These are phyloP conservation scores for Fomitopsis schrenkii DNA, from an alignment of 1,284 basidiomycete species.

Conservation along the genomic window DNA sequence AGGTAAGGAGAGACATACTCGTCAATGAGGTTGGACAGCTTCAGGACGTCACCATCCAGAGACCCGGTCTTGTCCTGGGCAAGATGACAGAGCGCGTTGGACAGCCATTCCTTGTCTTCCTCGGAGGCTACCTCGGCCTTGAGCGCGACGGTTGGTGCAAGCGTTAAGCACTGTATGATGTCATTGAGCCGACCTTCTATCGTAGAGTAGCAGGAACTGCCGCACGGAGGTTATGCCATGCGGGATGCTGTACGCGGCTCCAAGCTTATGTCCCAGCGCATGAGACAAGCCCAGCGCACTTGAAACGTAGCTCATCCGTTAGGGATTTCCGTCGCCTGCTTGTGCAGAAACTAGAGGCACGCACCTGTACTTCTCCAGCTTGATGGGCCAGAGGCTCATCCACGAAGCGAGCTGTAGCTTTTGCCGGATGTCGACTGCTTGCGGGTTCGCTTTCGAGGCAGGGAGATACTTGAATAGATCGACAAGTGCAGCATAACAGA, in stretches of 20 bases:
- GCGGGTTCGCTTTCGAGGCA: constrained; percentile 54
- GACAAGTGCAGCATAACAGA: constrained; percentile 61
- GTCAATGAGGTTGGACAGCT: constrained; percentile 50
- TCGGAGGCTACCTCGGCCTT: constrained; percentile 51
- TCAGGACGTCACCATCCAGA: constrained; percentile 51
- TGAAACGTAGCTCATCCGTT: background rate
- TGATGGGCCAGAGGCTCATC: constrained; percentile 75
- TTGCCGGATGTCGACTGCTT: constrained; percentile 57
- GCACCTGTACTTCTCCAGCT: constrained; percentile 51
- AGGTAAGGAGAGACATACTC: constrained; percentile 34
- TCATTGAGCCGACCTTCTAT: background rate
- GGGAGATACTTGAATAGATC: constrained; percentile 77
- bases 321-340: background rate
- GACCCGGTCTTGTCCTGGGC: constrained; percentile 55
- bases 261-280: constrained; percentile 70
- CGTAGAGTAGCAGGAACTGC: background rate
- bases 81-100: constrained; percentile 53
- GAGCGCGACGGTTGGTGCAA: constrained; percentile 58
- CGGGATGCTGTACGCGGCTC: constrained; percentile 71
- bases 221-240: constrained; percentile 80
- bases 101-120: constrained; percentile 56
- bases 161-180: constrained; percentile 61
- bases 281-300: constrained; percentile 74
- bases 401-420: constrained; percentile 72
- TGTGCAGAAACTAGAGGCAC: background rate